Base-by-base conservation (phyloP, 257 asterid genomes). In the Lycium barbarum region DNA sequence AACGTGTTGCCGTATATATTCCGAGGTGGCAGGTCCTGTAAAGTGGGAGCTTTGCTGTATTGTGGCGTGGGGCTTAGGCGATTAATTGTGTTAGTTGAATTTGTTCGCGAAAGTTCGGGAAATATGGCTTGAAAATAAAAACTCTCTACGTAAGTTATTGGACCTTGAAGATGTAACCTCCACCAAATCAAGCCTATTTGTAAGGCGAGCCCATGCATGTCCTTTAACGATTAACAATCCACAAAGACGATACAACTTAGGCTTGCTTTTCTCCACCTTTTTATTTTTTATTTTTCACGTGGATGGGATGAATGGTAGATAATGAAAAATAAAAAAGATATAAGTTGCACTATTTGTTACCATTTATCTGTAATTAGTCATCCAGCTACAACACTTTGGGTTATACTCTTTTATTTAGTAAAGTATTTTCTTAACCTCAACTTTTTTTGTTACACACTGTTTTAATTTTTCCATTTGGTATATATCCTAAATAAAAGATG, bases 1-100 rank as follows among this genome's bases (percentile, higher is more conserved):
- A 62, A n/a, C 84, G 89, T 51, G 88, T 84, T 82, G 90, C 90
- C 90, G 83, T 88, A 86, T 86, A 68, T 20, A 13, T 36, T 59
- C 38, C 22, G 72, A 40, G 58, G 72, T 61, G 72, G 74, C 58
- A 4, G 53, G 84, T 1, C 47, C 72, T 3, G 38, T 45, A 36
- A 35, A 12, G 38, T n/a, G 0, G 54, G 33, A 33, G 40, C 0
- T 53, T 51, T 73, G 36, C 55, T 72, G 35, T 12, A 17, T 57
- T 65, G 3, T 65, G 49, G 22, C n/a, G 9, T 12, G 4, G n/a
- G 63, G 33, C 26, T 38, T 3, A 15, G 26, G 36, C 17, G 82
- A 38, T 59, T 80, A 54, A 54, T 54, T 35, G 4, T 6, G 49
- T 57, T 13, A 8, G 70, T 22, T 33, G 14, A 80, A 55, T 38